Conservation (phyloP, 495 filamentous ascomycete species). For the Elaphomyces granulatus region DNA sequence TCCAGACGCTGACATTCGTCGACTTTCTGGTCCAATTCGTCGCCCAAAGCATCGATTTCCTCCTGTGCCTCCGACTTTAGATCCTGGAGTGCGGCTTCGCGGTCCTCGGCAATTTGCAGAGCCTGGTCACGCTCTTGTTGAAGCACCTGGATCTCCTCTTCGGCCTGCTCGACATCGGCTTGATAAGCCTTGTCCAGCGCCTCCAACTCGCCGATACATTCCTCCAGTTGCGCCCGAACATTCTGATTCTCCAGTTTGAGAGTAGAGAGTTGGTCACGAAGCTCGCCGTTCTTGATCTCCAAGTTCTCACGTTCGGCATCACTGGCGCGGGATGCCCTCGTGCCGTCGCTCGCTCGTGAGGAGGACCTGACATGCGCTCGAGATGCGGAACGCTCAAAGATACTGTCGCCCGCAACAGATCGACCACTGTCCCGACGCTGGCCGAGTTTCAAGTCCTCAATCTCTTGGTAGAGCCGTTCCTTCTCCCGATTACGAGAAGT, state of each 20-base stretch:
- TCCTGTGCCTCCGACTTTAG: slow-evolving; percentile 68
- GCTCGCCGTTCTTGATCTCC: slow-evolving; percentile 64
- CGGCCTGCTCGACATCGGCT: slow-evolving; percentile 59
- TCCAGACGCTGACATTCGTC: slow-evolving; percentile 61
- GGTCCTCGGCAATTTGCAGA: slow-evolving; percentile 57
- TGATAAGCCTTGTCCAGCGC: slow-evolving; percentile 50
- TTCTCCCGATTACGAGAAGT: slow-evolving; percentile 92
- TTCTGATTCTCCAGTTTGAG: slow-evolving; percentile 75
- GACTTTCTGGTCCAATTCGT: slow-evolving; percentile 55
- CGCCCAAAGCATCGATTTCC: slow-evolving; percentile 71
- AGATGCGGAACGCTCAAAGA: slow-evolving; percentile 84
- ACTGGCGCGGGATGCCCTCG: slow-evolving; percentile 51
- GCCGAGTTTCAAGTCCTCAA: slow-evolving; percentile 85
- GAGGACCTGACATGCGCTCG: slow-evolving; percentile 59
- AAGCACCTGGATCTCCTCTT: slow-evolving; percentile 67
- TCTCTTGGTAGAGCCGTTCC: slow-evolving; percentile 88
- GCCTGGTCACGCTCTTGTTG: slow-evolving; percentile 81
- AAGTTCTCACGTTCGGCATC: slow-evolving; percentile 75
- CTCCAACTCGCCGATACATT: slow-evolving; percentile 51
- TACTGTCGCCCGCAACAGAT: slow-evolving; percentile 70
- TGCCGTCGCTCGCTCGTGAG: slow-evolving; percentile 58
- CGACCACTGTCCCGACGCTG: slow-evolving; percentile 51
- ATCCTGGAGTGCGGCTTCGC: slow-evolving; percentile 66
- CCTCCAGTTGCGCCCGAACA: slow-evolving; percentile 58
- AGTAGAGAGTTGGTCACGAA: slow-evolving; percentile 74